Conservation (phyloP, 116 monocot species). For the Cymodocea nodosa region DNA sequence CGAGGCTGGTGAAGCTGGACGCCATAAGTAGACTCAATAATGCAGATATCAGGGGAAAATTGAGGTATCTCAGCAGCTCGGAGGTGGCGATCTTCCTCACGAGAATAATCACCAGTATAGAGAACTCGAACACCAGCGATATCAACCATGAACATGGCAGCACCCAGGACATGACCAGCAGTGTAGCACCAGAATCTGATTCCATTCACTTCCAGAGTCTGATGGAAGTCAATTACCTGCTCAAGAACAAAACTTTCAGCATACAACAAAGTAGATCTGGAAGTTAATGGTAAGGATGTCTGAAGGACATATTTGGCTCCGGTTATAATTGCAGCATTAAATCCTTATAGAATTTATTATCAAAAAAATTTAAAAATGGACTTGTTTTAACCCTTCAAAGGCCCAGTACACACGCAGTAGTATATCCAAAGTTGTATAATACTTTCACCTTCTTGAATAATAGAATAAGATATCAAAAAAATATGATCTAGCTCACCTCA, state of each 20-base stretch:
- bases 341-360: too few relatives aligned
- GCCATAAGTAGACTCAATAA: slow-evolving; percentile 96
- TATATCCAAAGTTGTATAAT: background rate
- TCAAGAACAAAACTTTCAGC: background rate
- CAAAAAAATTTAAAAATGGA: background rate
- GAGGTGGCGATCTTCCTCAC: slow-evolving; percentile 94
- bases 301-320: background rate
- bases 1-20: slow-evolving; percentile 95
- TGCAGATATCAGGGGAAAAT: slow-evolving; percentile 88
- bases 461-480: background rate
- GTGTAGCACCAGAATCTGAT: slow-evolving; percentile 99
- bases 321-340: too few relatives aligned
- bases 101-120: slow-evolving; percentile 95
- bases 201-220: slow-evolving; percentile 93
- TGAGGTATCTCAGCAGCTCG: slow-evolving; percentile 83
- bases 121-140: slow-evolving; percentile 86
- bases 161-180: slow-evolving; percentile 96
- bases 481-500: slow-evolving; percentile 33
- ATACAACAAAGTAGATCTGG: background rate
- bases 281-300: too few relatives aligned
- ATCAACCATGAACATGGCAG: slow-evolving; percentile 99
- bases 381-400: background rate
- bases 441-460: background rate
- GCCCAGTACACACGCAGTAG: too few relatives aligned
- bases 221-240: slow-evolving; percentile 98